Conservation (phyloP, 257 asterid species). For the Lantana camara region DNA sequence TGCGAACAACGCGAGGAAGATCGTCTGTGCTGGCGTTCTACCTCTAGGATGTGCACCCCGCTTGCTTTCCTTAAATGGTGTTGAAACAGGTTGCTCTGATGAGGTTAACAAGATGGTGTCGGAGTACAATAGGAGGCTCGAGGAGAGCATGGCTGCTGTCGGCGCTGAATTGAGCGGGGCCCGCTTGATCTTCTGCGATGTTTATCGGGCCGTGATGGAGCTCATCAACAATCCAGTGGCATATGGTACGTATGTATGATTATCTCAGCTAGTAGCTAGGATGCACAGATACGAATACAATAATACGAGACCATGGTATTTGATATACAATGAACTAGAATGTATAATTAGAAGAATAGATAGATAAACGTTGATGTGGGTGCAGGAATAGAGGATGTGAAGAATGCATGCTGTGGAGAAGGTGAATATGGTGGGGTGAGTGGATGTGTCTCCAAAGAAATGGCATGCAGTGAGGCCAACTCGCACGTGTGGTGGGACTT, state of each 20-base stretch:
- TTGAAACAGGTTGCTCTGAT: constrained; percentile 38
- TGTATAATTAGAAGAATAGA: too few relatives aligned
- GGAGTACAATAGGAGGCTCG: constrained; percentile 52
- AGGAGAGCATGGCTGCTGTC: constrained; percentile 45
- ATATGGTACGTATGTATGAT: constrained; percentile 40
- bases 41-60: constrained; percentile 70
- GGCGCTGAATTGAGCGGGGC: constrained; percentile 40
- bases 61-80: constrained; percentile 19
- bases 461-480: constrained; percentile 47
- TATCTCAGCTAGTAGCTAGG: too few relatives aligned
- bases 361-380: too few relatives aligned
- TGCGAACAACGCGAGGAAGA: constrained; percentile 49
- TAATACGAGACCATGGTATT: too few relatives aligned
- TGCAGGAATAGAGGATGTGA: constrained; percentile 58
- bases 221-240: constrained; percentile 45
- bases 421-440: constrained; percentile 40
- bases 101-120: constrained; percentile 49
- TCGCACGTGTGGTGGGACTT: constrained; percentile 70
- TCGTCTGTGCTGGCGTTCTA: constrained; percentile 59
- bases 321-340: too few relatives aligned
- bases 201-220: constrained; percentile 53
- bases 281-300: too few relatives aligned
- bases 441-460: constrained; percentile 55
- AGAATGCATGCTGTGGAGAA: constrained; percentile 60
- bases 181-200: constrained; percentile 50